Evolutionary conservation across 2,329 filamentous ascomycete genomes (phyloP), one percentile per base, ranked within the genome.

Genomic region (Penicillium aurantiogriseum): DNA sequence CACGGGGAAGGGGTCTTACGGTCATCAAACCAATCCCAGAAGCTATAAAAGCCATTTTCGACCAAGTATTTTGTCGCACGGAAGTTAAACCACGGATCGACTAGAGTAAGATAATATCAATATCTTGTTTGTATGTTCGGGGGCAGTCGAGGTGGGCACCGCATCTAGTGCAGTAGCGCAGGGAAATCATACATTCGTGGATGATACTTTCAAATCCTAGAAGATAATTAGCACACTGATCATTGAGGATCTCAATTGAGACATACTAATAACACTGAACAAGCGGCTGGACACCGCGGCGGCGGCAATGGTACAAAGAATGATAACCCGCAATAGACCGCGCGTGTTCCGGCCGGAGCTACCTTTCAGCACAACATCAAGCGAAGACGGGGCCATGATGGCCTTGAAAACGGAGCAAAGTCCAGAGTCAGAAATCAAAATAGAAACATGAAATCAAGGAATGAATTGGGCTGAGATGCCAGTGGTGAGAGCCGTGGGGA

Each of bases 1-100:
- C 39, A 33, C n/a, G 15, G 15, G 33, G 44, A 49, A 51, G 50
- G 54, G 54, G 59, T 39, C 85, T 63, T 81, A 88, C 94, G 88
- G 82, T 99, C 94, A 78, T 99, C 94, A 73, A 99, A 99, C 94
- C 94, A 99, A 77, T 99, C 93, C 94, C 94, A 99, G 76, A 99
- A 99, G 77, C 90, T 92, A 78, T 96, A 95, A 80, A 99, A 97
- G 69, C 94, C 94, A 87, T 99, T 86, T 73, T 93, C 86, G 55
- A 99, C 91, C 55, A 99, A 85, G 73, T 99, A 97, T 79, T 97
- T 97, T 56, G 94, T 97, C 66, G 94, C 94, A 77, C 94, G 85
- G 79, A 99, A 99, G 79, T 99, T 99, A 82, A 99, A 99, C 94
- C 94, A 99, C 36, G 94, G 94, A 79, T 99, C 94, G 80, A 99